A percentile compares a stretch with the other conserved stretches of the same genome.
Evolutionary conservation across 2,329 filamentous ascomycete genomes (phyloP).

Genomic region (Phyllachora maydis): DNA sequence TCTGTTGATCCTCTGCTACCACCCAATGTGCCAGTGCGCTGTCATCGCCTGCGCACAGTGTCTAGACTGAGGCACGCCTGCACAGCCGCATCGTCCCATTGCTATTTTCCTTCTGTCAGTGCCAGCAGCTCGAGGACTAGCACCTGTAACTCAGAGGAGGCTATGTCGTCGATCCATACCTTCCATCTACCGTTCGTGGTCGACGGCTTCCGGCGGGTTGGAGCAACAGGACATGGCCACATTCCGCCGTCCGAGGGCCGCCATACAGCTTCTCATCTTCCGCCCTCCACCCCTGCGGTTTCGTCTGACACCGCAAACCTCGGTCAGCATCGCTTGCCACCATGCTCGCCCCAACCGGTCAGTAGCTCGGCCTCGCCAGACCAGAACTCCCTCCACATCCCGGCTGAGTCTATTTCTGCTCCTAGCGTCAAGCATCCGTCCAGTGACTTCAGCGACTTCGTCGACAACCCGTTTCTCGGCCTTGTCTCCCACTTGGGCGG

Average conservation of each 20-base stretch:
- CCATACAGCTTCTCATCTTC: too few relatives aligned
- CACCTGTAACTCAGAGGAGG: constrained; percentile 4
- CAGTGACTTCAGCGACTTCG: constrained; percentile 23
- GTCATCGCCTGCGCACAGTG: too few relatives aligned
- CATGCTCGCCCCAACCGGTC: constrained; percentile 17
- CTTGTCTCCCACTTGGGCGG: constrained; percentile 22
- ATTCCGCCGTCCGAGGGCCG: constrained; percentile 4
- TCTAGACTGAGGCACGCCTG: too few relatives aligned
- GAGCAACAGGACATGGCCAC: constrained; percentile 6
- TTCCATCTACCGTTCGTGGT: constrained; percentile 8
- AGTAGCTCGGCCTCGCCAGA: constrained; percentile 18
- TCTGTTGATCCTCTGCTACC: too few relatives aligned
- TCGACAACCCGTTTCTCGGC: constrained; percentile 28
- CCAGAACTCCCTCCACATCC: constrained; percentile 18
- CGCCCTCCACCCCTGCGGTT: constrained; percentile 6
- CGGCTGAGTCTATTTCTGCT: constrained; percentile 25
- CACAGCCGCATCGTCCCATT: constrained; percentile 3
- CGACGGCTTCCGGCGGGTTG: constrained; percentile 7
- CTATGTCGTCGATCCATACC: constrained; percentile 11
- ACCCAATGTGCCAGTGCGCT: too few relatives aligned
- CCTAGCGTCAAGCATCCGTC: constrained; percentile 23
- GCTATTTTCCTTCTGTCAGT: constrained; percentile 1
- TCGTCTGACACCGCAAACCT: constrained; percentile 13
- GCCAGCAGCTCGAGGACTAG: constrained; percentile 2
- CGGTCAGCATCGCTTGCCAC: constrained; percentile 21